These are phyloP conservation scores for Suillus bovinus DNA, from an alignment of 768 basidiomycete genomes.

Conservation along the genomic window DNA sequence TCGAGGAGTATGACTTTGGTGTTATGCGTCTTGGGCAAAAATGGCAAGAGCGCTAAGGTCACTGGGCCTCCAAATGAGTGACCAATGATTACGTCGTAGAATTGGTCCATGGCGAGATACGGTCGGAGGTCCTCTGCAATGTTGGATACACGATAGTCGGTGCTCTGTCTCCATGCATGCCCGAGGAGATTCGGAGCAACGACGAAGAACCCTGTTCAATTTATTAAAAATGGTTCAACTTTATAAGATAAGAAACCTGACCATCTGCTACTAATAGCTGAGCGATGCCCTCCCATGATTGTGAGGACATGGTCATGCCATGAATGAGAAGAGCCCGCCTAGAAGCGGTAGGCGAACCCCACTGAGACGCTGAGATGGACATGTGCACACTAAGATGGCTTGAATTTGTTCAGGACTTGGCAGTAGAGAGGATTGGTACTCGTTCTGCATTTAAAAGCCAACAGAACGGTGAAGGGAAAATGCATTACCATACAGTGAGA, in stretches of 20 bases:
- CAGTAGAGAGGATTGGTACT: neutral
- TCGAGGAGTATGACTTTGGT: neutral
- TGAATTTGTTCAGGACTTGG: neutral
- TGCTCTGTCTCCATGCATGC: constrained; percentile 1
- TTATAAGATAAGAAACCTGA: neutral
- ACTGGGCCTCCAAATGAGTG: neutral
- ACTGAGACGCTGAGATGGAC: neutral
- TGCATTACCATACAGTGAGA: neutral
- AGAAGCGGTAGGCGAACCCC: neutral
- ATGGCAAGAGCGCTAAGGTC: neutral
- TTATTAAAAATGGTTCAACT: neutral
- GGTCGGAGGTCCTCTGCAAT: neutral
- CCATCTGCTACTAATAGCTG: neutral
- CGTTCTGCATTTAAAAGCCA: neutral
- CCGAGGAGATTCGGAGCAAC: constrained; percentile 1
- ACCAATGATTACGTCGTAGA: neutral
- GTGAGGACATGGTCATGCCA: neutral
- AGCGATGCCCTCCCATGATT: neutral
- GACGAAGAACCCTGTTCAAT: neutral
- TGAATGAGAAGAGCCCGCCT: neutral
- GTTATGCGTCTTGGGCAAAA: neutral
- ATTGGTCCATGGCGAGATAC: neutral
- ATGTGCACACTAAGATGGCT: neutral
- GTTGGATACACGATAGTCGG: neutral
- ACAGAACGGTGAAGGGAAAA: neutral